Evolutionary conservation across 2,329 filamentous ascomycete genomes (phyloP).

Genomic region (Mariannaea elegans): DNA sequence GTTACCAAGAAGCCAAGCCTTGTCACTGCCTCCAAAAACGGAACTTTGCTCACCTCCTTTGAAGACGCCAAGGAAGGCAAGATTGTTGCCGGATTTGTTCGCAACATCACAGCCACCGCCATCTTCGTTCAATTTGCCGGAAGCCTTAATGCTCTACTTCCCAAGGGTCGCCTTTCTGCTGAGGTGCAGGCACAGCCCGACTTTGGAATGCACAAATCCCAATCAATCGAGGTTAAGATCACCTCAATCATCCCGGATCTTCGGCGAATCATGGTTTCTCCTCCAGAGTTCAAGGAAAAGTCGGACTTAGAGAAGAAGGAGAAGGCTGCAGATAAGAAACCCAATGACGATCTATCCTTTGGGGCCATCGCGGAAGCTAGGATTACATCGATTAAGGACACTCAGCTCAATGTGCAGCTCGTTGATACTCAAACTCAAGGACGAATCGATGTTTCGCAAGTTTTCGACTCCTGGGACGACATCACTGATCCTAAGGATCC

Average conservation of each 20-base stretch:
- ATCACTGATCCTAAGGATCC: slow-evolving; percentile 85
- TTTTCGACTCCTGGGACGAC: slow-evolving; percentile 88
- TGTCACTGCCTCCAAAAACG: slow-evolving; percentile 76
- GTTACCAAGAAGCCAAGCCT: slow-evolving; percentile 87
- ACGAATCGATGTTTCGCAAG: slow-evolving; percentile 90
- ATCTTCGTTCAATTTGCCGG: slow-evolving; percentile 90
- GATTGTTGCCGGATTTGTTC: slow-evolving; percentile 80
- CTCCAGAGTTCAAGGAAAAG: slow-evolving; percentile 58
- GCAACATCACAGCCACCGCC: slow-evolving; percentile 82
- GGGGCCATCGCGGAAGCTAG: slow-evolving; percentile 80
- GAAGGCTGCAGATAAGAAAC: slow-evolving; percentile 42
- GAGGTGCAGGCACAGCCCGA: slow-evolving; percentile 73
- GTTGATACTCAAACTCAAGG: slow-evolving; percentile 79
- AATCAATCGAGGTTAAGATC: slow-evolving; percentile 79
- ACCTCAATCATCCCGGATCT: slow-evolving; percentile 75
- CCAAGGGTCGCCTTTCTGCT: slow-evolving; percentile 79
- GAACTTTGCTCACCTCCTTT: slow-evolving; percentile 75
- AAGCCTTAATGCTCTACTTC: slow-evolving; percentile 79
- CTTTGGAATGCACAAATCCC: slow-evolving; percentile 81
- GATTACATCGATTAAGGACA: slow-evolving; percentile 86
- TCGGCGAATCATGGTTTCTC: slow-evolving; percentile 70
- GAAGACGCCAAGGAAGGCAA: slow-evolving; percentile 76
- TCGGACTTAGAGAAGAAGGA: slow-evolving; percentile 50
- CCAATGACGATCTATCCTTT: slow-evolving; percentile 71
- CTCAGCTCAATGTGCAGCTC: slow-evolving; percentile 90